Percentiles rank a stretch among this genome's conserved stretches.
phyloP scores from a whole-genome alignment of 1,139 yeast genomes.

The Candida tropicalis region DNA sequence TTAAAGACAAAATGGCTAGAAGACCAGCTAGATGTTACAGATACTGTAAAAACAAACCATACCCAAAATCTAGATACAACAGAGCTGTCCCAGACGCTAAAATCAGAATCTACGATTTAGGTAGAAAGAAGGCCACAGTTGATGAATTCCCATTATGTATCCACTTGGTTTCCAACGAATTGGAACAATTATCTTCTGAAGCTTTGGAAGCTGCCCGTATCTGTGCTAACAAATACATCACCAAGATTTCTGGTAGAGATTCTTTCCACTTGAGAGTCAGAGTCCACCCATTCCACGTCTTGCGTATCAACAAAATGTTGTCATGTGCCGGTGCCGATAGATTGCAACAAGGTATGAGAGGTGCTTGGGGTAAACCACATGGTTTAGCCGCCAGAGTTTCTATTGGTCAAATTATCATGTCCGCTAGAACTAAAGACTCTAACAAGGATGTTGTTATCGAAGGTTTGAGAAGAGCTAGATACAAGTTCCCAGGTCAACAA shows the following conservation, averaged over 20 bases:
- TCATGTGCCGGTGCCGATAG: slow-evolving; percentile 99
- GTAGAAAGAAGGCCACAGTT: slow-evolving; percentile 99
- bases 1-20: slow-evolving; percentile 88
- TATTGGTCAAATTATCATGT: slow-evolving; percentile 98
- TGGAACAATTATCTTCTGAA: slow-evolving; percentile 98
- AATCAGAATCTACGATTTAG: slow-evolving; percentile 98
- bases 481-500: slow-evolving; percentile 99
- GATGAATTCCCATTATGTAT: slow-evolving; percentile 99
- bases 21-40: slow-evolving; percentile 99
- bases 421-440: slow-evolving; percentile 97
- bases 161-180: slow-evolving; percentile 98
- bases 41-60: slow-evolving; percentile 99
- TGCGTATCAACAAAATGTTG: slow-evolving; percentile 99
- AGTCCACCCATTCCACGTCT: slow-evolving; percentile 99
- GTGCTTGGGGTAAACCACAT: slow-evolving; percentile 99
- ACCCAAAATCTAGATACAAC: slow-evolving; percentile 99
- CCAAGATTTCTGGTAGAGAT: slow-evolving; percentile 98
- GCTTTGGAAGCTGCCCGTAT: slow-evolving; percentile 99
- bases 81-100: slow-evolving; percentile 99
- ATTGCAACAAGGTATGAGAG: slow-evolving; percentile 99
- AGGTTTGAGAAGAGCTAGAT: slow-evolving; percentile 99
- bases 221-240: slow-evolving; percentile 99
- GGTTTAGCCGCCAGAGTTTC: slow-evolving; percentile 99
- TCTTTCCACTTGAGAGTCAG: slow-evolving; percentile 99
- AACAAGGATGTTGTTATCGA: slow-evolving; percentile 97